Conservation (phyloP, 2,329 filamentous ascomycete species). For the Aspergillus latus region DNA sequence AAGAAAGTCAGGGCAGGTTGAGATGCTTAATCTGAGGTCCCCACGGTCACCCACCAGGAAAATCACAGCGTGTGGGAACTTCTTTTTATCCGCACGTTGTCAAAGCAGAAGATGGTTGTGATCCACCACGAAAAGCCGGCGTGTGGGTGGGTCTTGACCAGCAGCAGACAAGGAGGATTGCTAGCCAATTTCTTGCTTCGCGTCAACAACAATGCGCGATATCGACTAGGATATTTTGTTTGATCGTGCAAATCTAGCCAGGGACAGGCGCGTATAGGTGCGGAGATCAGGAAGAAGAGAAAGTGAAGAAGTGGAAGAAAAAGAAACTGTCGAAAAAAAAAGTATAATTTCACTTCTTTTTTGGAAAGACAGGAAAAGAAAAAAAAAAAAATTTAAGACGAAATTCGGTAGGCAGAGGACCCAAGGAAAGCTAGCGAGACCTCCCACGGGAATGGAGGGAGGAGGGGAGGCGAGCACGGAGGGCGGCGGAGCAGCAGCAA, state of each 20-base stretch:
- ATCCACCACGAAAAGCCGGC: conserved; percentile 39
- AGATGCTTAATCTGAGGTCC: conserved; percentile 41
- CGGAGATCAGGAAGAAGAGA: conserved; percentile 19
- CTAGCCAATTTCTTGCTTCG: conserved; percentile 35
- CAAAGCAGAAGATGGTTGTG: conserved; percentile 38
- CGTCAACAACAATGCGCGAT: conserved; percentile 34
- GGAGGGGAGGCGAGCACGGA: conserved; percentile 22
- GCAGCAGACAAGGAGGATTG: conserved; percentile 31
- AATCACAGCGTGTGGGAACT: conserved; percentile 40
- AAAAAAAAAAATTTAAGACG: conserved; percentile 21
- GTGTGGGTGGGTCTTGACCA: conserved; percentile 41
- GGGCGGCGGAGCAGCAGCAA: conserved; percentile 20
- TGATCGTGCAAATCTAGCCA: conserved; percentile 18
- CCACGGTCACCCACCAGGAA: conserved; percentile 42
- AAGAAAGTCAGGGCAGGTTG: conserved; percentile 27
- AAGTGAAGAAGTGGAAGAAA: conserved; percentile 21
- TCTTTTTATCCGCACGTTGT: conserved; percentile 45
- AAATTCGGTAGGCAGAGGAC: conserved; percentile 20
- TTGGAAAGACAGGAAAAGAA: conserved; percentile 19
- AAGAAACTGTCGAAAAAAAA: conserved; percentile 15
- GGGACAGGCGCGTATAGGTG: conserved; percentile 16
- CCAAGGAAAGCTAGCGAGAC: conserved; percentile 21
- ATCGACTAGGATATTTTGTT: conserved; percentile 23
- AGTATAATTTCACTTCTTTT: conserved; percentile 14
- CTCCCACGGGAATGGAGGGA: conserved; percentile 28